Evolutionary conservation across 2,329 filamentous ascomycete species (phyloP), one percentile per base, ranked within the genome.

Genomic region (Karstenula rhodostoma): DNA sequence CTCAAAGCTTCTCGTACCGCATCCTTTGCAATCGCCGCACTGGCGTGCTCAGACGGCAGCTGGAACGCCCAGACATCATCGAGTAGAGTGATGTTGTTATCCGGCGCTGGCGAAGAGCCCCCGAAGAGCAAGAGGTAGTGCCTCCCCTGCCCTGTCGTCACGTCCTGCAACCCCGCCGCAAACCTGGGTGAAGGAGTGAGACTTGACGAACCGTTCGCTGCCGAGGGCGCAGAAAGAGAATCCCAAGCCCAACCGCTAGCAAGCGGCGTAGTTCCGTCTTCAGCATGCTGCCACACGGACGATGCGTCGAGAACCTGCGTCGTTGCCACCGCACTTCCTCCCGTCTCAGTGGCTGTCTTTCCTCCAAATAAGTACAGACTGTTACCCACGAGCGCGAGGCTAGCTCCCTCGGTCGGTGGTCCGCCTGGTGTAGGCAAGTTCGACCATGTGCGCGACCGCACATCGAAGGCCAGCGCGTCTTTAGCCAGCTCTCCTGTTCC

Each of bases 21-120:
- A 63, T 86, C 84, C 69, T 86, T 86, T 29, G 81, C 73, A 13
- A 78, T 78, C 8, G 85, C 84, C 0, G 81, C 80, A 13, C 77
- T 82, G 35, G 79, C 75, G 2, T 76, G 76, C 32, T 81, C 79
- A 0, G 83, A 77, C 3, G 82, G 80, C 3, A 87, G 73, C 67
- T 86, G 84, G 58, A 86, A 78, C 1, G 82, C 78, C 84, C 84
- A 86, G 3, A 86, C 77, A 60, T 86, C 84, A 46, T 71, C 74
- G 10, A 78, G 60, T 25, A 67, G 70, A 9, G 65, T 69, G n/a
- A 62, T 60, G 23, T 62, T 63, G 29, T 73, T 69, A 13, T 63
- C 62, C 19, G 59, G 59, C 13, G 48, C 59, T 0, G 54, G 59
- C 9, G 59, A 55, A 29, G 78, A 76, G 7, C 85, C 84, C 15